Base-by-base conservation (phyloP, 2,329 filamentous ascomycete genomes). In the Calonectria crousiana region DNA sequence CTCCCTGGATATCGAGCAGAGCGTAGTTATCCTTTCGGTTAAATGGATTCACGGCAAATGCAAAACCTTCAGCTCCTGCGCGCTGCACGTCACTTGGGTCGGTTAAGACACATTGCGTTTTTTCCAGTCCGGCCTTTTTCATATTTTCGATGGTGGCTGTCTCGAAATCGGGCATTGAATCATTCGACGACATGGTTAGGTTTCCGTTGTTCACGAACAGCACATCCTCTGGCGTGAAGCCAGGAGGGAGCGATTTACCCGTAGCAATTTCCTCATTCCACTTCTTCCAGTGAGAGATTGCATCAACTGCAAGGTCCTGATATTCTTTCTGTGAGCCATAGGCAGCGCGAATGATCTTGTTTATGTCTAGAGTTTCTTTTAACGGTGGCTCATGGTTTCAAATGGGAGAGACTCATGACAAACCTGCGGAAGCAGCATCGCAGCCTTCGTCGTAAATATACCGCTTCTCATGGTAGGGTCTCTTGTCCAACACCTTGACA, bases 401-500 rank as follows among this genome's bases (percentile, higher is more conserved):
- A 26, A 60, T 20, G 10, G 10, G 6, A 13, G 3, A 18, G 30
- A 28, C 10, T 3, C 13, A n/a, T 14, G 2, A 51, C 51, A 30
- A 14, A 71, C 62, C 69, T 66, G 86, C 85, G 4, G 86, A 87
- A 0, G 87, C 87, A 8, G 82, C 76, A 51, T 74, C 86, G 65
- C 84, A 83, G 36, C 87, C 87, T 1, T 80, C 75, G 3, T 82
- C 73, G 68, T 85, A 86, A 28, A 84, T 83, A 71, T 89, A 89
- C 0, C 76, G 78, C 3, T 79, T 80, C 49, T 84, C 69, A 11
- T 85, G 82, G 44, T 87, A 86, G 4, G 85, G 26, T 76, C 89
- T 85, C 75, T 84, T 83, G 76, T 90, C 88, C 34, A 90, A 82
- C 16, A 90, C 84, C 4, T 84, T 88, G 36, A 89, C 82, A 72